Evolutionary conservation across 2,329 filamentous ascomycete species (phyloP).

Genomic region (Cladophialophora carrionii): DNA sequence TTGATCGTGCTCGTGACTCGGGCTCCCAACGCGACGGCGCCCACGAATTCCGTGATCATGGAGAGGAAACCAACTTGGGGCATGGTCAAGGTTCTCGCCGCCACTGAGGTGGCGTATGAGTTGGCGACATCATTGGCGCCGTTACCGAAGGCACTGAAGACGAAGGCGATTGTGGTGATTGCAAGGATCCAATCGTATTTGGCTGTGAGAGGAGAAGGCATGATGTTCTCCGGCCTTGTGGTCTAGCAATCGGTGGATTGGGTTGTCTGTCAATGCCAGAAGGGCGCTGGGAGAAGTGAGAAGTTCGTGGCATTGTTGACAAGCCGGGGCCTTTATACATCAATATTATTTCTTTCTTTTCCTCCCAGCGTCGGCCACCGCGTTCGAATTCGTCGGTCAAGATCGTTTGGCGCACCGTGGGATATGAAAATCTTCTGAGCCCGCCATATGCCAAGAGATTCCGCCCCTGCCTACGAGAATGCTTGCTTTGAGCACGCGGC

Average conservation of each 20-base stretch:
- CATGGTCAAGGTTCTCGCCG: slow-evolving; percentile 58
- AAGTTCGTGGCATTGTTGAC: neutral
- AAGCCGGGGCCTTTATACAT: neutral
- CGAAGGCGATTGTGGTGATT: slow-evolving; percentile 46
- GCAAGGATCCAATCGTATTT: slow-evolving; percentile 49
- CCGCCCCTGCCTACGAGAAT: neutral
- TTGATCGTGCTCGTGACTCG: slow-evolving; percentile 52
- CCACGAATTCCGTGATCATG: slow-evolving; percentile 56
- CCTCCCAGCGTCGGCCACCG: neutral
- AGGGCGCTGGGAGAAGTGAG: neutral
- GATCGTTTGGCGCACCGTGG: neutral
- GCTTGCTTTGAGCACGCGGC: neutral
- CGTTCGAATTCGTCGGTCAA: neutral
- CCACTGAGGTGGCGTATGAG: slow-evolving; percentile 58
- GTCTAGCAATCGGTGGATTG: neutral
- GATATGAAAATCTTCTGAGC: neutral
- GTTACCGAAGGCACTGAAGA: slow-evolving; percentile 45
- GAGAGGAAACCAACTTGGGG: slow-evolving; percentile 56
- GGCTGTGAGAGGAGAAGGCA: slow-evolving; percentile 23
- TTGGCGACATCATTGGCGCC: slow-evolving; percentile 59
- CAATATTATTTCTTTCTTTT: neutral
- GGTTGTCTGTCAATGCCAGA: neutral
- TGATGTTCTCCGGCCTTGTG: neutral
- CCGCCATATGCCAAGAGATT: too few species aligned
- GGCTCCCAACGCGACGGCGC: slow-evolving; percentile 57